phyloP scores from a whole-genome alignment of 78 protist genomes.

The Dictyostelium intermedium region DNA sequence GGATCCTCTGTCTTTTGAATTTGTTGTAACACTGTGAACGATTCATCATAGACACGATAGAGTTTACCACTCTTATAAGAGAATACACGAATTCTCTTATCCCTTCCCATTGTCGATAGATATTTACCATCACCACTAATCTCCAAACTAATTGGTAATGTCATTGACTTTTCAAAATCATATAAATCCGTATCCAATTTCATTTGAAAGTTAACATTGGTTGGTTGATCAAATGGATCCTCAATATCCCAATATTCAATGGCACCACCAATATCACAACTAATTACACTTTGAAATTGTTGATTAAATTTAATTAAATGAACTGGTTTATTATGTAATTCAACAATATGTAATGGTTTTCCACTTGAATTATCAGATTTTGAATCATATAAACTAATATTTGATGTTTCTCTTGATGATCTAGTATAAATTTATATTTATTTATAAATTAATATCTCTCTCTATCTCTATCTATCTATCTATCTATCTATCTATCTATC shows the following conservation, averaged over 20 bases:
- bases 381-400: constrained; percentile 66
- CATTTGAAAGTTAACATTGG: constrained; percentile 37
- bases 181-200: constrained; percentile 96
- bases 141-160: constrained; percentile 73
- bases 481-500: too few relatives aligned
- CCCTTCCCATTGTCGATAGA: constrained; percentile 82
- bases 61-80: constrained; percentile 81
- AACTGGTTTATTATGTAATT: constrained; percentile 50
- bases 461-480: too few relatives aligned
- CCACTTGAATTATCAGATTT: not conserved
- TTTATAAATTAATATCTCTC: not conserved
- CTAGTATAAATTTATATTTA: not conserved
- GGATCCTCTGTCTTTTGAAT: constrained; percentile 65
- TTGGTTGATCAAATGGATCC: constrained; percentile 47
- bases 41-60: constrained; percentile 88
- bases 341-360: not conserved
- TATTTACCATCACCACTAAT: constrained; percentile 79
- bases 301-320: constrained; percentile 71
- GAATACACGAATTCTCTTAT: constrained; percentile 86
- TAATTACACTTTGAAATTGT: constrained; percentile 27
- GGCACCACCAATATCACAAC: constrained; percentile 82
- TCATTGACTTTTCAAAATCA: constrained; percentile 73
- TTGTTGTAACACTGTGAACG: constrained; percentile 5
- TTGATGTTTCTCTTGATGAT: constrained; percentile 63
- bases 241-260: constrained; percentile 88